Evolutionary conservation across 495 filamentous ascomycete genomes (phyloP).

Genomic region (Annulohypoxylon bovei): DNA sequence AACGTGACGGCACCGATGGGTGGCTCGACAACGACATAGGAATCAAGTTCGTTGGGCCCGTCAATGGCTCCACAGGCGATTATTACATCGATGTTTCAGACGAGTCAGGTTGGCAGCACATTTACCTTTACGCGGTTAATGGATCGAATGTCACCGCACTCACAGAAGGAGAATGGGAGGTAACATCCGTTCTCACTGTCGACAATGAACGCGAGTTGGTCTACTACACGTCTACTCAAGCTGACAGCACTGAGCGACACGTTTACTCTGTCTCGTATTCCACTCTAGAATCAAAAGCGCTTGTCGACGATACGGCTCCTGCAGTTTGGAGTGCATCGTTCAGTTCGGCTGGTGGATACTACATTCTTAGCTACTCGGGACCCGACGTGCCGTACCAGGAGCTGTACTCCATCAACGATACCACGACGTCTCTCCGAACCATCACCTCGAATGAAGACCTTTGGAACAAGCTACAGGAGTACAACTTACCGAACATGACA

Average conservation of each 20-base stretch:
- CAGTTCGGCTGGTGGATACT: conserved; percentile 61
- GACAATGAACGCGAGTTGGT: conserved; percentile 59
- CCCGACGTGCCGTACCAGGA: conserved; percentile 67
- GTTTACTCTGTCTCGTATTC: conserved; percentile 62
- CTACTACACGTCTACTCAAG: conserved; percentile 66
- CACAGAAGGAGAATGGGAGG: conserved; percentile 66
- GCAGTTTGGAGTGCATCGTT: conserved; percentile 66
- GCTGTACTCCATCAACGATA: conserved; percentile 59
- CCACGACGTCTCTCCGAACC: conserved; percentile 54
- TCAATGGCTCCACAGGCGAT: conserved; percentile 46
- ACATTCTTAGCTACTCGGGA: conserved; percentile 65
- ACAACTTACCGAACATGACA: conserved; percentile 61
- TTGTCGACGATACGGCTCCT: conserved; percentile 59
- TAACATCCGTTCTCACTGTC: conserved; percentile 59
- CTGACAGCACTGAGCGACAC: conserved; percentile 64
- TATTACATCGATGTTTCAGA: conserved; percentile 68
- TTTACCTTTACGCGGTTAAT: conserved; percentile 64
- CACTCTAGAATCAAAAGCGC: conserved; percentile 56
- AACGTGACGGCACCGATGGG: conserved; percentile 63
- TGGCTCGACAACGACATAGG: conserved; percentile 66
- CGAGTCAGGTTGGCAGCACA: conserved; percentile 63
- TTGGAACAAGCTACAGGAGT: conserved; percentile 54
- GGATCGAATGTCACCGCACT: conserved; percentile 57
- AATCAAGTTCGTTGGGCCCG: conserved; percentile 56
- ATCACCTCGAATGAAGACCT: conserved; percentile 62